Percentiles rank a stretch among this genome's conserved stretches.
phyloP scores from a whole-genome alignment of 352 stramenopile species.

The Phytopythium aichiense region DNA sequence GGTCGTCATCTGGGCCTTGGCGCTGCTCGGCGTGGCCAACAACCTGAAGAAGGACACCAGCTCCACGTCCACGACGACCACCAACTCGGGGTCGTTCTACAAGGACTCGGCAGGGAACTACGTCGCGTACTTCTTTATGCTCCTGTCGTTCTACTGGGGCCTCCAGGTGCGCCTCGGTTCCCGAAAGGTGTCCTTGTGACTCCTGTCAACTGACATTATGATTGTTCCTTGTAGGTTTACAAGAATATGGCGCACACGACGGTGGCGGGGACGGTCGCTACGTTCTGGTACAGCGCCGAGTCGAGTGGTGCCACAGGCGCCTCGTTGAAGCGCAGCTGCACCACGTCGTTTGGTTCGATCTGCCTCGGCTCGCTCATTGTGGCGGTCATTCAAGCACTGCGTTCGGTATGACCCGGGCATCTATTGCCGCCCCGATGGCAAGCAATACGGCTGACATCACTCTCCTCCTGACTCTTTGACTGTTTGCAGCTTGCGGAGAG shows the following conservation, averaged over 20 bases:
- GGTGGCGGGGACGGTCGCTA: slow-evolving; percentile 91
- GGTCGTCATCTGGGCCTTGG: slow-evolving; percentile 86
- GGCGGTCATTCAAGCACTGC: slow-evolving; percentile 89
- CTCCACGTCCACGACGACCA: slow-evolving; percentile 7
- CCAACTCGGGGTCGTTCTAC: slow-evolving; percentile 18
- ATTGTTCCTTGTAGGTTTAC: slow-evolving; percentile 40
- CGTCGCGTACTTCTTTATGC: slow-evolving; percentile 38
- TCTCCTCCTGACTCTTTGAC: not conserved
- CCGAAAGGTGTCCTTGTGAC: not conserved
- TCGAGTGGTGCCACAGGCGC: slow-evolving; percentile 80
- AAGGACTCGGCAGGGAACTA: slow-evolving; percentile 31
- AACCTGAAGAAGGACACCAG: slow-evolving; percentile 52
- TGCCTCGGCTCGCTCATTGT: slow-evolving; percentile 94
- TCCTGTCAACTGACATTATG: not conserved
- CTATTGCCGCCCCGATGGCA: not conserved
- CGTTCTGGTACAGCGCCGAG: slow-evolving; percentile 93
- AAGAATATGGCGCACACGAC: slow-evolving; percentile 94
- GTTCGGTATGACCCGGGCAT: slow-evolving; percentile 34
- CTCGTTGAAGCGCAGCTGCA: slow-evolving; percentile 81
- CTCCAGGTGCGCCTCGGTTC: slow-evolving; percentile 48
- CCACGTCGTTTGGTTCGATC: slow-evolving; percentile 94
- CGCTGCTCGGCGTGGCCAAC: slow-evolving; percentile 85
- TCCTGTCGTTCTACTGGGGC: slow-evolving; percentile 95
- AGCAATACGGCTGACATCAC: not conserved
- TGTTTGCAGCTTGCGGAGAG: slow-evolving; percentile 57